Conservation (phyloP, 495 filamentous ascomycete genomes). For the Bombardia bombarda region DNA sequence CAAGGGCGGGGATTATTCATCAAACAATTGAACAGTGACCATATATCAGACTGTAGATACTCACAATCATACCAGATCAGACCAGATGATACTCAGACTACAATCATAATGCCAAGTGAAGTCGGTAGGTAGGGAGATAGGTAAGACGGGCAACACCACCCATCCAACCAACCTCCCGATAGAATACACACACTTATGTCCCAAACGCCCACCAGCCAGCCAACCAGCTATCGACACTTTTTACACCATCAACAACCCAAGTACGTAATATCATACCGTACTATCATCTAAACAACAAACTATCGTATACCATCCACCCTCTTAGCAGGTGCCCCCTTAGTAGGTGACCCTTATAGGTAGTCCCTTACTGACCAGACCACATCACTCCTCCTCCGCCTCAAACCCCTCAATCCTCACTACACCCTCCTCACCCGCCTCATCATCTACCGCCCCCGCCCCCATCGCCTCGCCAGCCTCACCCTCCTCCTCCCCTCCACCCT, state of each 20-base stretch:
- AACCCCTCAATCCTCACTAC: slow-evolving; percentile 17
- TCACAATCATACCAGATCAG: too few species aligned
- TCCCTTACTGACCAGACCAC: not conserved
- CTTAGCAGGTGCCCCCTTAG: not conserved
- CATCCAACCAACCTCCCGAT: too few species aligned
- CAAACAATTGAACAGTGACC: too few species aligned
- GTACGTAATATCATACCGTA: not conserved
- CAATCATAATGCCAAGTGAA: too few species aligned
- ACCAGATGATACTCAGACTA: too few species aligned
- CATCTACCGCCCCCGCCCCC: not conserved
- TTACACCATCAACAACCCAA: not conserved
- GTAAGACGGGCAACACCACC: too few species aligned
- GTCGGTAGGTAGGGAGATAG: too few species aligned
- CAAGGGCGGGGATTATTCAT: too few species aligned
- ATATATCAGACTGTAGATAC: too few species aligned
- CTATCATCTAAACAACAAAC: not conserved
- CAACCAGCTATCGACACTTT: not conserved
- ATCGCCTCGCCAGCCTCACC: slow-evolving; percentile 7
- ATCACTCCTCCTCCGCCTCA: slow-evolving; percentile 14
- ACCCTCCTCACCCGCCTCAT: slow-evolving; percentile 7
- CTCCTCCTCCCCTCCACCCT: slow-evolving; percentile 33
- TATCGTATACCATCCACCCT: not conserved
- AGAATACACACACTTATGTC: too few species aligned
- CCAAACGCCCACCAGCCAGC: not conserved
- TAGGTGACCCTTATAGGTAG: too few species aligned